Evolutionary conservation across 768 basidiomycete species (phyloP), one percentile per base, ranked within the genome.

Genomic region (Kwoniella dejecticola): DNA sequence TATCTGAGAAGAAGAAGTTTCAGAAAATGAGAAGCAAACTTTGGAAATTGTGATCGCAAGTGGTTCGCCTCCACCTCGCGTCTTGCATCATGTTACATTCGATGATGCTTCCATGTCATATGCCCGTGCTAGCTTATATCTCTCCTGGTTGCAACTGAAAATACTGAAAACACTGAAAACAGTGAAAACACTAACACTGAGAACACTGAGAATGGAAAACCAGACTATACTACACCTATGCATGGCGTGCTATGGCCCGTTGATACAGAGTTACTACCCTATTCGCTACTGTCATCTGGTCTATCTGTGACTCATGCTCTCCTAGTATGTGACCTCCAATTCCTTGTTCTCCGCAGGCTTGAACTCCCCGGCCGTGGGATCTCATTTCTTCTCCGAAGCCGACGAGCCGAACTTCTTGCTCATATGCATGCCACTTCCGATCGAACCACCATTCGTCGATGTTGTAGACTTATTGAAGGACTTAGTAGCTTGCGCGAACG

Each of bases 391-490:
- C 48, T 48, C 55, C 13, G 33, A 27, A 8, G 23, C 33, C 10
- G 42, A 31, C 19, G 41, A 45, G 19, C 42, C 55, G 57, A 75
- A 75, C 47, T 75, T 75, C 57, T 72, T 75, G 31, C 70, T 72
- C 52, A 62, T 56, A 42, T 66, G 62, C 70, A 68, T 70, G 2
- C 69, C 72, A 40, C 60, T 56, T 17, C 56, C 60, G n/a, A 63
- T 48, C 7, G 47, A 47, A 19, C 63, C 66, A 19, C 13, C 50
- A 33, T 21, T 44, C 7, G n/a, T 59, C 15, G 44, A 36, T 30
- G 53, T 50, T 33, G 29, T n/a, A 12, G 56, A n/a, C 53, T 52
- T 58, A 42, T 57, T 57, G 42, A 48, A 65, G 30, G 48, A 31
- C 6, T 30, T 4, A 3, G 38, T 42, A 5, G 3, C 29, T 38